phyloP scores from a whole-genome alignment of 2,329 filamentous ascomycete species.

The Diaporthe eres region DNA sequence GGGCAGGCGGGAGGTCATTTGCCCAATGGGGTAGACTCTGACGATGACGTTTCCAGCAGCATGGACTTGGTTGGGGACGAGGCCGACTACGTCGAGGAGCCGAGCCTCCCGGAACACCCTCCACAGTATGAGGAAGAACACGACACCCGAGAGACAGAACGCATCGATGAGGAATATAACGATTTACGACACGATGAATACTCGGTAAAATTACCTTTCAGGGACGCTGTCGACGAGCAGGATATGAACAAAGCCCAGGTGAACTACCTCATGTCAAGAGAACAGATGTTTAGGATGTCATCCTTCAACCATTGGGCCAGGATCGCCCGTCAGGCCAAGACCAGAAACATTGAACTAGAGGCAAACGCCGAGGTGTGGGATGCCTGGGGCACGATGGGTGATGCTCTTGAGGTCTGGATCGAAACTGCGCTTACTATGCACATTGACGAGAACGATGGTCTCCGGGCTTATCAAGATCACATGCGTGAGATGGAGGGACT shows the following conservation, averaged over 20 bases:
- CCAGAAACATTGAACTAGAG: constrained; percentile 36
- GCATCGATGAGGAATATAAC: constrained; percentile 37
- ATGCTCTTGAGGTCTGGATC: constrained; percentile 60
- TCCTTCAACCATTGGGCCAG: constrained; percentile 41
- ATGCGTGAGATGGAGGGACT: constrained; percentile 34
- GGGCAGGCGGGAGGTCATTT: constrained; percentile 2
- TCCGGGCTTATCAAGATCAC: constrained; percentile 41
- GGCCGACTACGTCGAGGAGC: constrained; percentile 22
- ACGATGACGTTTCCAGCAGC: constrained; percentile 38
- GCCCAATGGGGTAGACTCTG: constrained; percentile 29
- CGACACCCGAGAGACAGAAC: constrained; percentile 37
- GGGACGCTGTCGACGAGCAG: constrained; percentile 34
- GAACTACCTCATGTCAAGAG: constrained; percentile 38
- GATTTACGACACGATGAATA: constrained; percentile 39
- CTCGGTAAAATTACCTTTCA: constrained; percentile 35
- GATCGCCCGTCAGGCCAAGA: constrained; percentile 28
- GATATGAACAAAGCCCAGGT: constrained; percentile 37
- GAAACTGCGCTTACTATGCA: constrained; percentile 45
- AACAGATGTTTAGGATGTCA: constrained; percentile 41
- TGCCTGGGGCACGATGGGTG: constrained; percentile 38
- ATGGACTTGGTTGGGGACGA: constrained; percentile 29
- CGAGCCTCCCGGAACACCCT: constrained; percentile 32
- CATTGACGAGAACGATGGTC: constrained; percentile 40
- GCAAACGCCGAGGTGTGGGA: constrained; percentile 42
- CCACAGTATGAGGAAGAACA: constrained; percentile 35